Base-by-base conservation (phyloP, 352 stramenopile species). In the Thalassiosira exigua region DNA sequence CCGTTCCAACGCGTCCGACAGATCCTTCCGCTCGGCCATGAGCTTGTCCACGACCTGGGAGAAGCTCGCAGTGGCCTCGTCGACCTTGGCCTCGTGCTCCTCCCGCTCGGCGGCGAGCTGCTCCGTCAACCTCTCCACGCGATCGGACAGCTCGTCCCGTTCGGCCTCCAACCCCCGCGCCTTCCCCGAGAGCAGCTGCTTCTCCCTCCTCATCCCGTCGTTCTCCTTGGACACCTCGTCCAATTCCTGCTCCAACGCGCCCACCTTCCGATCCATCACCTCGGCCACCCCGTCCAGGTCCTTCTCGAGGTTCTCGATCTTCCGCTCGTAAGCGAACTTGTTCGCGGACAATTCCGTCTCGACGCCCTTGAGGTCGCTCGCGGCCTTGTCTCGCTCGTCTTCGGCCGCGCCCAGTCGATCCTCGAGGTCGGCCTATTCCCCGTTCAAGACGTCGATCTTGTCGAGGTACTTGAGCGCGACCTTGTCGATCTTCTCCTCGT, bases 261-360 rank as follows among this genome's bases (percentile, higher is more conserved):
- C 54, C 36, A 85, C 78, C 59, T 80, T 75, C 11, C 54, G 27
- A 56, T 85, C 69, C 32, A 80, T 44, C 36, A 61, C 48, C 29
- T 54, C 39, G 0, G 71, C 65, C 39, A 67, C 74, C 53, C 62
- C 54, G 5, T 85, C 70, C 30, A 85, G 62, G 32, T 80, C 57
- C n/a, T 77, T 78, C 61, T 85, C 64, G n/a, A 85, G 59, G 22
- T 80, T 85, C 39, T 85, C 73, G 26, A 85, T 85, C 14, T 65
- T 59, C 44, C 62, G 48, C 42, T 85, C 69, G 33, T 85, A 85
- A 11, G 69, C 69, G 19, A 73, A 78, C 46, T 85, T 80, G 44
- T 72, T 72, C 46, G 69, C 59, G 9, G 76, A 85, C 22, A 76
- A 29, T 74, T 85, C 70, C 30, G 67, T 78, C 29, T 76, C 56